A percentile compares a stretch with the other conserved stretches of the same genome.
Conservation (phyloP, 1,139 yeast genomes). For the Geotrichum cucujoidarum region DNA sequence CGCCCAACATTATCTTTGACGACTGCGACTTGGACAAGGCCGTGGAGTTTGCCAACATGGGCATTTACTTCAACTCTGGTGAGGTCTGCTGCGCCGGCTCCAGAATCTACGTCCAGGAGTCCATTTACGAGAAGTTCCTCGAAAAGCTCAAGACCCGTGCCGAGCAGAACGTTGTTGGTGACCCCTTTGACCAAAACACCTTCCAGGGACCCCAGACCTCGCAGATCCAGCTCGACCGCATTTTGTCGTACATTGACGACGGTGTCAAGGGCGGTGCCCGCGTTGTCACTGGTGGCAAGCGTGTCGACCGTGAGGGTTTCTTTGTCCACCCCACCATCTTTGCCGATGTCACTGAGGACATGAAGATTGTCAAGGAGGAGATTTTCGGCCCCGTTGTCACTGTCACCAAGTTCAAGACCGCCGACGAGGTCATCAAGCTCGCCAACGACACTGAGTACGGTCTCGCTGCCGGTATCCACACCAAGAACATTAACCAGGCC, state of each 20-base stretch:
- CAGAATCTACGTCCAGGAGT: conserved; percentile 70
- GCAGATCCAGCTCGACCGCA: conserved; percentile 66
- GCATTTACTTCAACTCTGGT: conserved; percentile 74
- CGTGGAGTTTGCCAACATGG: conserved; percentile 51
- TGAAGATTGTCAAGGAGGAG: conserved; percentile 72
- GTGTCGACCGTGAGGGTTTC: conserved; percentile 59
- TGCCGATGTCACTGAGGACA: conserved; percentile 60
- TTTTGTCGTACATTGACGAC: conserved; percentile 62
- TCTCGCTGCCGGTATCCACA: conserved; percentile 82
- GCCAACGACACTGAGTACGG: conserved; percentile 79
- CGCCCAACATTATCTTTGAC: conserved; percentile 70
- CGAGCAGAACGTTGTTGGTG: conserved; percentile 49
- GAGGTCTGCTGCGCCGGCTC: conserved; percentile 87
- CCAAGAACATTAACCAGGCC: conserved; percentile 55
- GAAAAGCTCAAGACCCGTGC: conserved; percentile 53
- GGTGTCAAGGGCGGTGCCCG: conserved; percentile 76
- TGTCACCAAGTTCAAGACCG: conserved; percentile 63
- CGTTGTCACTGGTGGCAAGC: conserved; percentile 72
- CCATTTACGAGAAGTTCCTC: conserved; percentile 61
- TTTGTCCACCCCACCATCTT: conserved; percentile 77
- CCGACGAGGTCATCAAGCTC: conserved; percentile 61
- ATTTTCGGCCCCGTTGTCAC: conserved; percentile 85
- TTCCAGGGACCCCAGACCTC: conserved; percentile 89
- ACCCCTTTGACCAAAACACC: conserved; percentile 66
- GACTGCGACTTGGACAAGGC: conserved; percentile 65